Base-by-base conservation (phyloP, 768 basidiomycete genomes). In the Zangia roseola region DNA sequence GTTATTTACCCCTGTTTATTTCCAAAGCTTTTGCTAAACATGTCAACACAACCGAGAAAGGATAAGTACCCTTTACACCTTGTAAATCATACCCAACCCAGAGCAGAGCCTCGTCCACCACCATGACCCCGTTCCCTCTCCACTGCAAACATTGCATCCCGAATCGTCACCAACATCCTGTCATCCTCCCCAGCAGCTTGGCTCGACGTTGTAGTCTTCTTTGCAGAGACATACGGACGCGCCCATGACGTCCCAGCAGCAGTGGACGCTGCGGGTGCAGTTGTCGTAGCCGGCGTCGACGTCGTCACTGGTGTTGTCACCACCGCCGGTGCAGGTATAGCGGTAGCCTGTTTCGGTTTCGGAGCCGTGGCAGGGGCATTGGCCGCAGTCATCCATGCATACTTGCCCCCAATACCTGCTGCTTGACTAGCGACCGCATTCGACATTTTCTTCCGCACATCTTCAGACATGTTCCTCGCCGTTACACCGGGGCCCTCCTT, bases 401-500 rank as follows among this genome's bases (percentile, higher is more conserved):
- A 94, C 67, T 85, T 86, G 19, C 86, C 83, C 1, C 84, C 82
- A 19, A 91, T 63, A 0, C 92, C 92, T n/a, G 91, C 89, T 6
- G 90, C 90, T 63, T 91, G 90, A 55, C 84, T 86, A 20, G 92
- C 92, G 6, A 89, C 88, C 20, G 87, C 87, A 65, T 95, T 92
- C 28, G 86, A 88, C 84, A 94, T 84, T 65, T 91, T 92, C 76
- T 94, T 94, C 56, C 85, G 75, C 58, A 91, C 87, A 58, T 94
- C 92, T 67, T 93, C 92, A 6, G 84, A 86, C 88, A 94, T 91
- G 62, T 92, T 93, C 48, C 87, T 74, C 46, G 91, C 89, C 0
- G 88, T 88, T 10, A 91, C 86, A 10, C 89, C 87, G 0, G 90
- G 88, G 0, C 87, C 87, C 26, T 91, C 89, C 63, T 86, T 84